phyloP scores from a whole-genome alignment of 176 grass and related monocot species.

The Oryza meyeriana region DNA sequence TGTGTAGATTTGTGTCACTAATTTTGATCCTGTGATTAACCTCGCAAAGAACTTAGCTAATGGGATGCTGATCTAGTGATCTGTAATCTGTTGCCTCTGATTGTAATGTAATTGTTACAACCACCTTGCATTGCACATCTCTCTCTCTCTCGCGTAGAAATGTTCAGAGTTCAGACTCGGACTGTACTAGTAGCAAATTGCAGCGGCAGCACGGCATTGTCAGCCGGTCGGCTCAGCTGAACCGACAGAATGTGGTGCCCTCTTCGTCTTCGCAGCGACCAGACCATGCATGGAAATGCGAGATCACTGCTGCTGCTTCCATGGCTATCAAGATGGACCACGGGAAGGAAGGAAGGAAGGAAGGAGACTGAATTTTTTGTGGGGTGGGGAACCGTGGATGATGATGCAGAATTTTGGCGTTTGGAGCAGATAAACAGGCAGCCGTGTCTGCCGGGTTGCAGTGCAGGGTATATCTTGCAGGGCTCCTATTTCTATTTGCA shows the following conservation, averaged over 20 bases:
- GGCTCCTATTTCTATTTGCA: neutral
- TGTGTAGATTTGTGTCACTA: conserved; percentile 41
- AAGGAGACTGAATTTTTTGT: neutral
- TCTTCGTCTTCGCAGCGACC: neutral
- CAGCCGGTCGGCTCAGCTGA: neutral
- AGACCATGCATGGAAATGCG: neutral
- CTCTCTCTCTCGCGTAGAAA: neutral
- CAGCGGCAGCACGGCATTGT: neutral
- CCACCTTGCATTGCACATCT: neutral
- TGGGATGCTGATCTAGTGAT: conserved; percentile 19
- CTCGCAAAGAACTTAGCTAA: neutral
- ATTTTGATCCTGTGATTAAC: conserved; percentile 41
- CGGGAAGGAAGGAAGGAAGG: neutral
- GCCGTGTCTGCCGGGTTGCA: conserved; percentile 31
- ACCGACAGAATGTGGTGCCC: neutral
- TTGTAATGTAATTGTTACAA: conserved; percentile 16
- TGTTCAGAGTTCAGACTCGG: neutral
- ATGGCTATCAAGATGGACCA: conserved; percentile 5
- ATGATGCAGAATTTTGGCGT: neutral
- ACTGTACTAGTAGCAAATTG: neutral
- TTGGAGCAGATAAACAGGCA: conserved; percentile 26
- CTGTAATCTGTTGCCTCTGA: neutral
- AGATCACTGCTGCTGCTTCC: neutral
- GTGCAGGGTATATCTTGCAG: neutral
- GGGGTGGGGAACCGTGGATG: neutral